Evolutionary conservation across 768 basidiomycete genomes (phyloP).

Genomic region (Naganishia randhawae): DNA sequence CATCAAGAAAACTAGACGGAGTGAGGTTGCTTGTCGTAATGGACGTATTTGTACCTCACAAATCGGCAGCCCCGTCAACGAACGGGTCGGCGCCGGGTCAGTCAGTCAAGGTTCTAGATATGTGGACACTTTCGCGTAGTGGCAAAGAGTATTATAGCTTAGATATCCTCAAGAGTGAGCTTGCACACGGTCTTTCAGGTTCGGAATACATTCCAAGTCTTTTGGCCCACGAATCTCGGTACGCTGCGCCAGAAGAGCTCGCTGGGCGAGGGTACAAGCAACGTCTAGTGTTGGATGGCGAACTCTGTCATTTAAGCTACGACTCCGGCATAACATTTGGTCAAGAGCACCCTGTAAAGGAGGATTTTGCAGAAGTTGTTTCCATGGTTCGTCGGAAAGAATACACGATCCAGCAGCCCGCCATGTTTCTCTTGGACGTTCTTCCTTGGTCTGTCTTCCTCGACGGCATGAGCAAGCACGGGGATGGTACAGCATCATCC

Average conservation of each 20-base stretch:
- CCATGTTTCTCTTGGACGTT: slow-evolving; percentile 43
- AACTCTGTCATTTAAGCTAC: slow-evolving; percentile 35
- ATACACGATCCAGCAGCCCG: slow-evolving; percentile 32
- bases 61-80: not conserved
- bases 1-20: slow-evolving; percentile 48
- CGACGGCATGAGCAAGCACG: not conserved
- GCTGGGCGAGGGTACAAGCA: slow-evolving; percentile 25
- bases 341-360: slow-evolving; percentile 26
- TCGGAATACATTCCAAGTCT: slow-evolving; percentile 2
- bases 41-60: slow-evolving; percentile 35
- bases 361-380: slow-evolving; percentile 45
- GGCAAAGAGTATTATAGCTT: slow-evolving; percentile 41
- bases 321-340: slow-evolving; percentile 21
- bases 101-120: slow-evolving; percentile 23
- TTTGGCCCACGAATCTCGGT: not conserved
- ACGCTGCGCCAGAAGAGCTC: not conserved
- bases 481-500: slow-evolving; percentile 3
- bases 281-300: slow-evolving; percentile 47
- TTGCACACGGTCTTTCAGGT: slow-evolving; percentile 10
- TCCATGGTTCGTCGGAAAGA: slow-evolving; percentile 36
- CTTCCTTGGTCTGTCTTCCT: slow-evolving; percentile 29
- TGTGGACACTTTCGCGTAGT: slow-evolving; percentile 38
- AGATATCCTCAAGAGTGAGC: slow-evolving; percentile 33
- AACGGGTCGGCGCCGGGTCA: not conserved
- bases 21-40: slow-evolving; percentile 40